phyloP scores from a whole-genome alignment of 805 yeast genomes.

The Yamadazyma ubonensis region DNA sequence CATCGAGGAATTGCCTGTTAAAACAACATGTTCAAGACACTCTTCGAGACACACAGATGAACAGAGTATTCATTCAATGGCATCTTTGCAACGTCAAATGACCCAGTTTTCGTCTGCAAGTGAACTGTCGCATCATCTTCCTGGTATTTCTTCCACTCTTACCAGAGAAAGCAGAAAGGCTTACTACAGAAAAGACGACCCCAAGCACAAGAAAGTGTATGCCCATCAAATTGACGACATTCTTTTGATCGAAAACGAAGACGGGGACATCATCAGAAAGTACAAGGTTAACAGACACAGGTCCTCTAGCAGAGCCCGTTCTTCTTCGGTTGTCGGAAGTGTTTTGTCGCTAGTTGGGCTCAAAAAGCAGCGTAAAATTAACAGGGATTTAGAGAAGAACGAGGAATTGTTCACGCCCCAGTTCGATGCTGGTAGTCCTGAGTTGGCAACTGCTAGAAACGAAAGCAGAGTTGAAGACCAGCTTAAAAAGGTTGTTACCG shows the following conservation, averaged over 20 bases:
- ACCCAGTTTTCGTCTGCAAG: slow-evolving; percentile 32
- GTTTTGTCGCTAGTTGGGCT: slow-evolving; percentile 60
- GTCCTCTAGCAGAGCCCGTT: slow-evolving; percentile 28
- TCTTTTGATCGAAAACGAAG: slow-evolving; percentile 82
- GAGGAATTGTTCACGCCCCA: slow-evolving; percentile 13
- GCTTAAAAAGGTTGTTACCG: slow-evolving; percentile 2
- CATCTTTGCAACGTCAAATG: slow-evolving; percentile 37
- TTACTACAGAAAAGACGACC: slow-evolving; percentile 30
- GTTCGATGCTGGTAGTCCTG: slow-evolving; percentile 14
- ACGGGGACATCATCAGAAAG: slow-evolving; percentile 87
- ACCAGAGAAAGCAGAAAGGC: slow-evolving; percentile 21
- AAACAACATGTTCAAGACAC: slow-evolving; percentile 15
- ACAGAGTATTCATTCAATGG: slow-evolving; percentile 39
- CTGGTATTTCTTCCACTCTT: slow-evolving; percentile 8
- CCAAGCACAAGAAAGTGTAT: slow-evolving; percentile 42
- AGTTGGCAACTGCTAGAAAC: slow-evolving; percentile 1
- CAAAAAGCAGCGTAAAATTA: slow-evolving; percentile 18
- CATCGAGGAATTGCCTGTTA: slow-evolving; percentile 50
- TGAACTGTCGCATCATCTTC: slow-evolving; percentile 5
- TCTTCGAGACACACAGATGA: slow-evolving; percentile 15
- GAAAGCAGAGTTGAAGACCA: slow-evolving; percentile 10
- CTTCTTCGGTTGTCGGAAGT: slow-evolving; percentile 41
- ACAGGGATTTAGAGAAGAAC: slow-evolving; percentile 10
- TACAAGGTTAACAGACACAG: slow-evolving; percentile 74
- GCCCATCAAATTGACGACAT: slow-evolving; percentile 81